phyloP scores from a whole-genome alignment of 306 rosid species.

The Begonia loranthoides region DNA sequence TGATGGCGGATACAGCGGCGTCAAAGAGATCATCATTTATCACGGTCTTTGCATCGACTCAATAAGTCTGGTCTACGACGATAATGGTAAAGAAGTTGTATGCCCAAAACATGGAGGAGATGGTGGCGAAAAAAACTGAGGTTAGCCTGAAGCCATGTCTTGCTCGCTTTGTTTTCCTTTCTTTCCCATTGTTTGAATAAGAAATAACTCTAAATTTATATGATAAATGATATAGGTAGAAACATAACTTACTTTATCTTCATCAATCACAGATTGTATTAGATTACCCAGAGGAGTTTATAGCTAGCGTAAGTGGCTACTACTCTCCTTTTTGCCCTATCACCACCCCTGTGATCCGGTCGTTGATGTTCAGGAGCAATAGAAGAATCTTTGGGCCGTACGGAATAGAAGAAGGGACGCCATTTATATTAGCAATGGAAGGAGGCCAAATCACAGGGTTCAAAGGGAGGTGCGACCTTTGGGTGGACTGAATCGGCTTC shows the following conservation, averaged over 20 bases:
- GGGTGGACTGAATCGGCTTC: slow-evolving; percentile 62
- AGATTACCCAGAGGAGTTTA: too few species aligned
- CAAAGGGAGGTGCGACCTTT: slow-evolving; percentile 77
- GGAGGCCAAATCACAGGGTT: slow-evolving; percentile 77
- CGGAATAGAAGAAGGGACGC: slow-evolving; percentile 71
- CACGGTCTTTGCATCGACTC: slow-evolving; percentile 62
- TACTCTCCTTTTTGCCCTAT: too few species aligned
- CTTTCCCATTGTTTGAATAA: too few species aligned
- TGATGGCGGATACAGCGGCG: slow-evolving; percentile 24
- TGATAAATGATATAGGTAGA: too few species aligned
- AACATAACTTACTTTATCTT: too few species aligned
- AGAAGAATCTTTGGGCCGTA: slow-evolving; percentile 81
- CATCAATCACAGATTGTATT: too few species aligned
- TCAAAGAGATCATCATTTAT: slow-evolving; percentile 58
- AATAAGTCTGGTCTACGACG: slow-evolving; percentile 57
- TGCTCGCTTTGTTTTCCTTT: too few species aligned
- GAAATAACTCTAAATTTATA: too few species aligned
- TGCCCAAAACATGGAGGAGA: slow-evolving; percentile 64
- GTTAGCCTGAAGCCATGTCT: too few species aligned
- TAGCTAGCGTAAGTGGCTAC: too few species aligned
- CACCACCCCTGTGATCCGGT: too few species aligned
- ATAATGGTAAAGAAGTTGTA: slow-evolving; percentile 50
- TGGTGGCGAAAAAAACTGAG: slow-evolving; percentile 77
- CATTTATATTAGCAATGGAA: slow-evolving; percentile 44
- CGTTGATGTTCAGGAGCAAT: too few species aligned